A percentile compares a stretch with the other conserved stretches of the same genome.
Conservation (phyloP, 768 basidiomycete genomes). For the Boletus sensibilis region DNA sequence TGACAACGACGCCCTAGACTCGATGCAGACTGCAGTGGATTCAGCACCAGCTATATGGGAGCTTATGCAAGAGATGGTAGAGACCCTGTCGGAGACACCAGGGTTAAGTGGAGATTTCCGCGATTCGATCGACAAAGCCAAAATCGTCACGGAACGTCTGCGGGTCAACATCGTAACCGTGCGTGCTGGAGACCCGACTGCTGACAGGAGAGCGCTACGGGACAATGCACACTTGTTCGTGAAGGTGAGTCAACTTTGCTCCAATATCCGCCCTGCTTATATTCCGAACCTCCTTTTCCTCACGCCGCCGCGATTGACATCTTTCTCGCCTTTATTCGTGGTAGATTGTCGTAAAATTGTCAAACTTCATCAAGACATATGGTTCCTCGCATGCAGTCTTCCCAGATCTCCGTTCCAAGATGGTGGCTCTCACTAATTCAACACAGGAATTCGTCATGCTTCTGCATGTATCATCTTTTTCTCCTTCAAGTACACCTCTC, state of each 20-base stretch:
- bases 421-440: slow-evolving; percentile 75
- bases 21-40: slow-evolving; percentile 75
- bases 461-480: slow-evolving; percentile 80
- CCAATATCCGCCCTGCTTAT: not conserved
- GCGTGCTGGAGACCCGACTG: slow-evolving; percentile 52
- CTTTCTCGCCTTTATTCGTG: not conserved
- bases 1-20: slow-evolving; percentile 75
- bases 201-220: slow-evolving; percentile 61
- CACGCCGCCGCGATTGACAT: slow-evolving; percentile 1
- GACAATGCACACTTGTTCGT: slow-evolving; percentile 81
- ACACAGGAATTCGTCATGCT: slow-evolving; percentile 88
- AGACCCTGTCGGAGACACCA: slow-evolving; percentile 52
- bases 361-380: slow-evolving; percentile 67
- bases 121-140: slow-evolving; percentile 59
- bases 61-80: slow-evolving; percentile 71
- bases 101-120: slow-evolving; percentile 44
- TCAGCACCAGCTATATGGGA: slow-evolving; percentile 82
- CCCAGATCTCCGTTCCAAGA: slow-evolving; percentile 60
- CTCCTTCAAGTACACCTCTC: slow-evolving; percentile 53
- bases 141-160: slow-evolving; percentile 62
- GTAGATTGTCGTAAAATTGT: slow-evolving; percentile 74
- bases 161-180: slow-evolving; percentile 56
- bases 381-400: slow-evolving; percentile 57
- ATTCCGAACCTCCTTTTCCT: not conserved
- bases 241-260: slow-evolving; percentile 51